Percentiles rank a stretch among this genome's conserved stretches.
Evolutionary conservation across 2,329 filamentous ascomycete genomes (phyloP).

Genomic region (Rhynchosporium agropyri): DNA sequence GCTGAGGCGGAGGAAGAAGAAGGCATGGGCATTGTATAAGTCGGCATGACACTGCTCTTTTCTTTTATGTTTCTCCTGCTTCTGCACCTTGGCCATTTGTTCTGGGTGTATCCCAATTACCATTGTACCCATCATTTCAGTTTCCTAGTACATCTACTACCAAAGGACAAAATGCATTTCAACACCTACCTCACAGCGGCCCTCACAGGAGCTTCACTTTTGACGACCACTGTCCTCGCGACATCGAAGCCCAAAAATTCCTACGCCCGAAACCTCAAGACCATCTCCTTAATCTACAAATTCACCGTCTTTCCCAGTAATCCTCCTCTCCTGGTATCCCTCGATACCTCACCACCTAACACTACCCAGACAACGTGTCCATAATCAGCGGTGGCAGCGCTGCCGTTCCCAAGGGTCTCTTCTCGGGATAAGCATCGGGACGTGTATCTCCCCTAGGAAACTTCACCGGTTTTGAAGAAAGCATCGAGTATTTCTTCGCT

Average conservation of each 20-base stretch:
- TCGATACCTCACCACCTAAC: neutral
- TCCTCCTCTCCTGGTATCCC: neutral
- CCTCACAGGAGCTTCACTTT: constrained; percentile 18
- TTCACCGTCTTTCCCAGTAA: constrained; percentile 27
- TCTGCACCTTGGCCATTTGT: neutral
- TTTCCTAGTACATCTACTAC: neutral
- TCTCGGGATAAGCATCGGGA: constrained; percentile 45
- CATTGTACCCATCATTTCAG: neutral
- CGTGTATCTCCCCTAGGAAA: constrained; percentile 49
- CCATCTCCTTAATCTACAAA: constrained; percentile 24
- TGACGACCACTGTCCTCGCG: constrained; percentile 5
- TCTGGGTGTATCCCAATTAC: neutral
- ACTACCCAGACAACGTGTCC: constrained; percentile 22
- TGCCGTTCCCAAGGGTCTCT: constrained; percentile 46
- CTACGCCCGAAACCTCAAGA: constrained; percentile 25
- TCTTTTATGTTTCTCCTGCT: neutral
- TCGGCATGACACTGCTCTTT: neutral
- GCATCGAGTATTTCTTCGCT: constrained; percentile 50
- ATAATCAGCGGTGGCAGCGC: constrained; percentile 43
- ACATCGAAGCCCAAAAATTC: constrained; percentile 15
- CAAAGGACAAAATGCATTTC: constrained; percentile 18
- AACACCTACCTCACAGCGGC: constrained; percentile 7
- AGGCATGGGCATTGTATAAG: constrained; percentile 15
- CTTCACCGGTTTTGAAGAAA: constrained; percentile 47
- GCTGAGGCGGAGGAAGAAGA: neutral